Evolutionary conservation across 768 basidiomycete species (phyloP).

Genomic region (Gymnopilus dilepis): DNA sequence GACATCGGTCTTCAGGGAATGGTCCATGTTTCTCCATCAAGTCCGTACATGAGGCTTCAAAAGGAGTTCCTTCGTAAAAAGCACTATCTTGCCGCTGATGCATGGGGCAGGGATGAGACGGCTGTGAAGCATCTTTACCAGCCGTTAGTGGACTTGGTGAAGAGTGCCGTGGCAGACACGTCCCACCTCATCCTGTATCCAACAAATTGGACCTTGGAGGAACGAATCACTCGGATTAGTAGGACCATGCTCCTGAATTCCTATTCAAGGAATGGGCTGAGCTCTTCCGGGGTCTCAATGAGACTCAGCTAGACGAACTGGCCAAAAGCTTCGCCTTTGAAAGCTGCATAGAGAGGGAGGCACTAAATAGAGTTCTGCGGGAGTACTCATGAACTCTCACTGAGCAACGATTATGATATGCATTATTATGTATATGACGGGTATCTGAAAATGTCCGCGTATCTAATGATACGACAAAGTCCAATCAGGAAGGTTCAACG

Average conservation of each 20-base stretch:
- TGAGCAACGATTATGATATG: neutral
- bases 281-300: conserved; percentile 60
- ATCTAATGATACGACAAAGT: conserved; percentile 1
- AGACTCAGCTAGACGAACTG: conserved; percentile 68
- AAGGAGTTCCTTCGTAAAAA: conserved; percentile 73
- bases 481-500: neutral
- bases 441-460: neutral
- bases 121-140: conserved; percentile 63
- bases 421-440: neutral
- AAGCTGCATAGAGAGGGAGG: conserved; percentile 69
- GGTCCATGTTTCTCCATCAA: conserved; percentile 71
- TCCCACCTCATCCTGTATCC: conserved; percentile 59
- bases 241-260: conserved; percentile 77
- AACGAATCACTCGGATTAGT: conserved; percentile 62
- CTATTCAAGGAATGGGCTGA: conserved; percentile 76
- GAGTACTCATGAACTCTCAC: conserved; percentile 30
- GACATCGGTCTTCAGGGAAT: conserved; percentile 86
- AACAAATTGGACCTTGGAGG: conserved; percentile 63
- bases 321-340: conserved; percentile 78
- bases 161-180: conserved; percentile 51
- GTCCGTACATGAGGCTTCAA: conserved; percentile 75
- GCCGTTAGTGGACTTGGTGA: conserved; percentile 66
- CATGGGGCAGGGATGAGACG: conserved; percentile 75
- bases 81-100: conserved; percentile 74
- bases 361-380: conserved; percentile 58